Base-by-base conservation (phyloP, 2,329 filamentous ascomycete species). In the Colletotrichum godetiae region DNA sequence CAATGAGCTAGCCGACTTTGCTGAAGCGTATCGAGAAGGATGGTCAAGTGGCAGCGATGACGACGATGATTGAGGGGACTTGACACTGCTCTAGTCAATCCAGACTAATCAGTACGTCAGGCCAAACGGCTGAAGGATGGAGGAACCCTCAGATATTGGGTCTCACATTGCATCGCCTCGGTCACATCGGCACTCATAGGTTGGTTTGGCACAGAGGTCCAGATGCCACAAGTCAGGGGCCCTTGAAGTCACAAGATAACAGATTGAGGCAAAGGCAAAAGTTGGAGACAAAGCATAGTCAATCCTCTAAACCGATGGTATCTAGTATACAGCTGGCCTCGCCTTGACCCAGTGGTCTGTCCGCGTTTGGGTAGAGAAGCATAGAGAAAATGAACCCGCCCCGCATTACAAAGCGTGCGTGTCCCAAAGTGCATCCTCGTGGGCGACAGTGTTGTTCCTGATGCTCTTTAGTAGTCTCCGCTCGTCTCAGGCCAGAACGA, bases 21-120 rank as follows among this genome's bases (percentile, higher is more conserved):
- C 93, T 1, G 95, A 98, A 79, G 94, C 94, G 73, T 98, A 98
- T 81, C 92, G 94, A 77, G 94, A 97, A 74, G 95, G 95, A 1
- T 98, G 94, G 94, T 92, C 91, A 13, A 95, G 93, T 78, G 94
- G 92, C 29, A 92, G 90, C 71, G 93, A 94, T 77, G 88, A 91
- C 10, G 92, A 94, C 71, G 92, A 94, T 63, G 86, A 89, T 35
- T 60, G 81, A 65, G 24, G 19, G 3, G 2, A 22, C 56, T 22
- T 29, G 19, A 4, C 22, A 15, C 29, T 12, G 24, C 35, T 27
- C 19, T 7, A 12, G 24, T 24, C 19, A 10, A 15, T 6, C 15
- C 29, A 24, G 37, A 7, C 29, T 5, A n/a, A 24, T 19, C n/a
- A 24, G 52, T 15, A n/a, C 24, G 7, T 22, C 46, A 35, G 10